These are phyloP conservation scores for Cajanus cajan DNA, from an alignment of 306 rosid genomes.

Conservation along the genomic window DNA sequence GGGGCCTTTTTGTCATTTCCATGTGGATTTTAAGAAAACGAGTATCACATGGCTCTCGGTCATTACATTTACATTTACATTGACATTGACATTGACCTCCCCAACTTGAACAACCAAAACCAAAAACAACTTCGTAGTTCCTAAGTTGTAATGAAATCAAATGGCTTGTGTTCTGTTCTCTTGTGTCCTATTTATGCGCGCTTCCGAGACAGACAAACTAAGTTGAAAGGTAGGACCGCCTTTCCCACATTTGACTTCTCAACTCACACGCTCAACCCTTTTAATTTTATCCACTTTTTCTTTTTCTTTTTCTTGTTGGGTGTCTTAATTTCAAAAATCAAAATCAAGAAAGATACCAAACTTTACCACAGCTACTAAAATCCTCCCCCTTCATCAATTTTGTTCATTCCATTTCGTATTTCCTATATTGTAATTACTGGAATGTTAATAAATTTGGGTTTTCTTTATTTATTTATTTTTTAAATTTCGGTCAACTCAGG, in stretches of 20 bases:
- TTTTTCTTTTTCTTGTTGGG: not conserved
- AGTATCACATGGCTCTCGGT: slow-evolving; percentile 33
- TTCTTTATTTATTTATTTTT: too few species aligned
- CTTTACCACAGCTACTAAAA: not conserved
- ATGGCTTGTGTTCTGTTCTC: too few species aligned
- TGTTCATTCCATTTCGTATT: not conserved
- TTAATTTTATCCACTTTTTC: not conserved
- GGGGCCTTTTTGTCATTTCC: slow-evolving; percentile 21
- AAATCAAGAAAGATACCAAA: too few species aligned
- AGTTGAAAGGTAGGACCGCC: not conserved
- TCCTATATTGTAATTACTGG: not conserved
- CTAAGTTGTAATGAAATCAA: too few species aligned
- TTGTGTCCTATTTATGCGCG: not conserved
- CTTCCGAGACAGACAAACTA: not conserved
- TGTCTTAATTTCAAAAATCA: too few species aligned
- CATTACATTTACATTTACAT: too few species aligned
- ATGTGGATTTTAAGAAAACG: not conserved
- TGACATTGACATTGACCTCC: slow-evolving; percentile 6
- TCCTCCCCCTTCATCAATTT: too few species aligned
- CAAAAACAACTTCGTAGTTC: not conserved
- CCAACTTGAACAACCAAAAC: too few species aligned
- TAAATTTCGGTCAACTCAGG: too few species aligned
- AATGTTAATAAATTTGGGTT: too few species aligned
- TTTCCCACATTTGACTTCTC: not conserved
- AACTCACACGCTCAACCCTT: not conserved